Percentiles rank a stretch among this genome's conserved stretches.
These are phyloP conservation scores for Ceratocystis destructans DNA, from an alignment of 2,329 filamentous ascomycete genomes.

Conservation along the genomic window DNA sequence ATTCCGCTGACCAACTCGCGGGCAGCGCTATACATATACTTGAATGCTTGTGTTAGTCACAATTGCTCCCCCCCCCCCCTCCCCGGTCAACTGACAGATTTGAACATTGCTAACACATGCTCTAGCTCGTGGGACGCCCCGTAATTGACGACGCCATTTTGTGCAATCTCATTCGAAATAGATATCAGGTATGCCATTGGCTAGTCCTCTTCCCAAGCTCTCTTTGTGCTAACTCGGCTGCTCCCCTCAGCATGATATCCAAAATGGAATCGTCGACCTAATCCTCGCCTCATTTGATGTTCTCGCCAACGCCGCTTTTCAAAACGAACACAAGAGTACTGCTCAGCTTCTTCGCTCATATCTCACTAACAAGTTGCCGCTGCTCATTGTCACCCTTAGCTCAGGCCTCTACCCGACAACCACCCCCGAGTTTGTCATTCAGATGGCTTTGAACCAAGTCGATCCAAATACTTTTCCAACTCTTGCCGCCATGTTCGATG, in stretches of 20 bases:
- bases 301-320: slow-evolving; percentile 72
- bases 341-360: slow-evolving; percentile 75
- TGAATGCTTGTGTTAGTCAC: slow-evolving; percentile 61
- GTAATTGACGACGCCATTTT: slow-evolving; percentile 68
- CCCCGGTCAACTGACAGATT: background rate
- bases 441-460: slow-evolving; percentile 62
- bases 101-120: background rate
- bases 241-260: slow-evolving; percentile 51
- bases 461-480: slow-evolving; percentile 64
- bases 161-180: slow-evolving; percentile 67
- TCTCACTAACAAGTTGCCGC: slow-evolving; percentile 54
- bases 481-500: slow-evolving; percentile 45
- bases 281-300: slow-evolving; percentile 83
- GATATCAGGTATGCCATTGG: slow-evolving; percentile 57
- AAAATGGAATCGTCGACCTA: slow-evolving; percentile 65
- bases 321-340: slow-evolving; percentile 39
- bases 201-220: background rate
- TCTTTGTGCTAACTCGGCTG: background rate
- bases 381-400: slow-evolving; percentile 39
- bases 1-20: slow-evolving; percentile 60
- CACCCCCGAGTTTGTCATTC: slow-evolving; percentile 55
- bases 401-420: slow-evolving; percentile 61
- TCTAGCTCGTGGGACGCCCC: slow-evolving; percentile 64
- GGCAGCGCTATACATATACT: slow-evolving; percentile 70
- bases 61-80: background rate